Percentiles rank a stretch among this genome's conserved stretches.
Evolutionary conservation across 345 rosid species (phyloP).

Genomic region (Rhodamnia rubescens): DNA sequence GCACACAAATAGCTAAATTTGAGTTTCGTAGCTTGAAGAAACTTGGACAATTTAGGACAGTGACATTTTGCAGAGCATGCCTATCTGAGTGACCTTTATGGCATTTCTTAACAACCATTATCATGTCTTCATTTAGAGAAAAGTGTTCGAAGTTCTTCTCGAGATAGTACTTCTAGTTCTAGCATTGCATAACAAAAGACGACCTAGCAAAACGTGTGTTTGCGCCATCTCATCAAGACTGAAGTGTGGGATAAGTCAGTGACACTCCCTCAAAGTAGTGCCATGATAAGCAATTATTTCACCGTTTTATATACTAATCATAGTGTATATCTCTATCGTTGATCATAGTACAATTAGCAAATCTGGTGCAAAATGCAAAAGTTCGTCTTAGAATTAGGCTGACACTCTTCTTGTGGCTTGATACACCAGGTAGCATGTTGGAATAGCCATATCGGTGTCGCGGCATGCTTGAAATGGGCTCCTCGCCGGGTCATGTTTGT

Average conservation of each 20-base stretch:
- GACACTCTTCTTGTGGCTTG: neutral
- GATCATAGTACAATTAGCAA: neutral
- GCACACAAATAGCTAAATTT: neutral
- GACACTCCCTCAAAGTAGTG: neutral
- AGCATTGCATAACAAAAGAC: neutral
- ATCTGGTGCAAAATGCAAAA: neutral
- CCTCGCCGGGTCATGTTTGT: constrained; percentile 87
- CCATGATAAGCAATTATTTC: neutral
- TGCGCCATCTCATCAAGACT: neutral
- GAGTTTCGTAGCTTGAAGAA: neutral
- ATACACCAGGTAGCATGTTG: constrained; percentile 54
- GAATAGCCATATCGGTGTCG: constrained; percentile 75
- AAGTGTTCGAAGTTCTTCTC: neutral
- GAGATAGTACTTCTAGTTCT: neutral
- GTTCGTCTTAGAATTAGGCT: neutral
- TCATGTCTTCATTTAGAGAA: neutral
- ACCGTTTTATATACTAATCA: neutral
- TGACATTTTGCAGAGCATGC: neutral
- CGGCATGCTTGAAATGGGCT: constrained; percentile 90
- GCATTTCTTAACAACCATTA: no score
- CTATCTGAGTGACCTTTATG: neutral
- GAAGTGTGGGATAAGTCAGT: neutral
- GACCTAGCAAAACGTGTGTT: neutral
- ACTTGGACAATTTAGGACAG: neutral
- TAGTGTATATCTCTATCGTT: neutral